Evolutionary conservation across 2,329 filamentous ascomycete species (phyloP), one percentile per base, ranked within the genome.

Genomic region (Penicillium nordicum): DNA sequence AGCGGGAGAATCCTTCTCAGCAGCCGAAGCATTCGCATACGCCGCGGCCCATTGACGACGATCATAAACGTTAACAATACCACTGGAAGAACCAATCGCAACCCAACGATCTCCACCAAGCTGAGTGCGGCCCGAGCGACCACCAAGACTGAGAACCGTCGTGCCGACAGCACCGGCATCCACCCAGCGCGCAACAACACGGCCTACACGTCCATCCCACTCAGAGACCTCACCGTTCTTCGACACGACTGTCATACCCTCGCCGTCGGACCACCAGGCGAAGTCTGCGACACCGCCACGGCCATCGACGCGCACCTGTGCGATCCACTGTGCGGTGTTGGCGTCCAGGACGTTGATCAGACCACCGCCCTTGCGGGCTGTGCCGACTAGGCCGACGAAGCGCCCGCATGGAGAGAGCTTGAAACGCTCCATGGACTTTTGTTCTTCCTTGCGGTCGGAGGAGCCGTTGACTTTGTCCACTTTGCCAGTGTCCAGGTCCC

Each of bases 61-160:
- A 71, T 97, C 91, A 77, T 99, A 99, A 59, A 99, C 82, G 74
- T 97, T 97, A 55, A 95, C 86, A 56, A 99, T 89, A 57, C 94
- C 94, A 59, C 86, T 92, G 61, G 85, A 89, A 57, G 88, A 92
- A 11, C 94, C 94, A 42, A 97, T 80, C 0, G 90, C 92, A 14
- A 97, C 85, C 92, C 92, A 99, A 56, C 90, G 82, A 74, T 96
- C 90, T 4, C 87, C 87, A 27, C 92, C 93, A 4, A 83, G 62
- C 42, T 72, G 67, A 10, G 67, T 60, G 10, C 72, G 70, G 14
- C 71, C 72, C 2, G 71, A 71, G 12, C 68, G 67, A 5, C 77
- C 78, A 42, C 94, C 93, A 3, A 97, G 81, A 3, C 86, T 84
- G 52, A 99, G 78, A 18, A 90, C 88, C 0, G 92, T 96, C 12